These are phyloP conservation scores for Pisolithus tinctorius DNA, from an alignment of 768 basidiomycete genomes.

Conservation along the genomic window DNA sequence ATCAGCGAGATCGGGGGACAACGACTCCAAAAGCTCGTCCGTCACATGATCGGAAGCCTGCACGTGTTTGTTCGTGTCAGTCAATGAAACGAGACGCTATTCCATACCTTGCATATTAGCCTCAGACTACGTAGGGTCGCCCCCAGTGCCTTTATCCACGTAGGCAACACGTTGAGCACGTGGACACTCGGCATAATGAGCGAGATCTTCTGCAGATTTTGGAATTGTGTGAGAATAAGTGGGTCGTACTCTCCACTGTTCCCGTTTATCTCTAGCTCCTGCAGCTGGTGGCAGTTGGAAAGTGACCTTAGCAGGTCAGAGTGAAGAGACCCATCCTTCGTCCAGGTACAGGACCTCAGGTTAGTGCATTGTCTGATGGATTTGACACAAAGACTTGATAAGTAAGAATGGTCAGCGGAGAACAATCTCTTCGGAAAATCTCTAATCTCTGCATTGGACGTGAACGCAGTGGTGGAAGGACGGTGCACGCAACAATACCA, in stretches of 20 bases:
- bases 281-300: slow-evolving; percentile 32
- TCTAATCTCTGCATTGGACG: slow-evolving; percentile 48
- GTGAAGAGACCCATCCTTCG: slow-evolving; percentile 67
- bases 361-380: slow-evolving; percentile 58
- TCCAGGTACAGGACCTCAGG: slow-evolving; percentile 67
- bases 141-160: slow-evolving; percentile 45
- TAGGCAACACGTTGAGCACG: slow-evolving; percentile 42
- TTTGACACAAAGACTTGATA: slow-evolving; percentile 35
- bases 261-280: slow-evolving; percentile 69
- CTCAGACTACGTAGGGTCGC: slow-evolving; percentile 49
- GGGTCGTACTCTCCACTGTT: slow-evolving; percentile 46
- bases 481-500: slow-evolving; percentile 35
- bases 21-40: slow-evolving; percentile 42
- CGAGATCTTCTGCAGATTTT: slow-evolving; percentile 46
- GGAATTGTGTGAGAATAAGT: slow-evolving; percentile 41
- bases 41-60: slow-evolving; percentile 55
- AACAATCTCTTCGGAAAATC: slow-evolving; percentile 58
- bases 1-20: slow-evolving; percentile 43
- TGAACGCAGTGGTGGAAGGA: neutral
- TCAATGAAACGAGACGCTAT: neutral
- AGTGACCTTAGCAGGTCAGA: slow-evolving; percentile 54
- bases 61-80: neutral
- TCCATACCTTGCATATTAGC: slow-evolving; percentile 61
- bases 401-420: slow-evolving; percentile 23
- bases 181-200: slow-evolving; percentile 67